Evolutionary conservation across 2,329 filamentous ascomycete genomes (phyloP).

Genomic region (Sarocladium oryzae): DNA sequence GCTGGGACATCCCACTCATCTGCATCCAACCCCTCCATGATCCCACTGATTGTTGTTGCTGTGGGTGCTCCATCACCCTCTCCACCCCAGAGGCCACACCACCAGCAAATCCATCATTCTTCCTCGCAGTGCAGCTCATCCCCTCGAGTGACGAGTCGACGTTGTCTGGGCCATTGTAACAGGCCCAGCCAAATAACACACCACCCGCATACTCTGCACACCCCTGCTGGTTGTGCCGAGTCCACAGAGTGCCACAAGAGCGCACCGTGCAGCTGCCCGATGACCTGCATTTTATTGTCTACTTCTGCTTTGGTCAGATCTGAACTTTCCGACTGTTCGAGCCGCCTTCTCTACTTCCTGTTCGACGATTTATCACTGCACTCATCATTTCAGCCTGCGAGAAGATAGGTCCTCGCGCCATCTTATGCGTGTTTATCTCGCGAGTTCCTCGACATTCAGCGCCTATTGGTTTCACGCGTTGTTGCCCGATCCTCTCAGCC

Average conservation of each 20-base stretch:
- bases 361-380: not conserved
- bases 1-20: not conserved
- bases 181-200: not conserved
- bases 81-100: not conserved
- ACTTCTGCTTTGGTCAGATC: not conserved
- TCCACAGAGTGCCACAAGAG: not conserved
- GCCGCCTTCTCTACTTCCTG: not conserved
- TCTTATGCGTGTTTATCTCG: not conserved
- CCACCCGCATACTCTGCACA: too few relatives aligned
- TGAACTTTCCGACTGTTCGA: not conserved
- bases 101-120: not conserved
- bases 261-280: not conserved
- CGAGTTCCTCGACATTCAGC: not conserved
- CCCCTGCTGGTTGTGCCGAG: not conserved
- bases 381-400: not conserved
- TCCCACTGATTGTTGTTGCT: not conserved
- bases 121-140: not conserved
- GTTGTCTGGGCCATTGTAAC: not conserved
- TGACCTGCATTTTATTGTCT: slow-evolving; percentile 3
- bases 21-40: slow-evolving; percentile 3
- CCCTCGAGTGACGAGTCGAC: not conserved
- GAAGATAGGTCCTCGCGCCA: not conserved
- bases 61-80: not conserved
- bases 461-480: not conserved
- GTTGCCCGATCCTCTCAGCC: not conserved